Evolutionary conservation across 1,139 yeast genomes (phyloP), one percentile per base, ranked within the genome.

Genomic region (Scheffersomyces parashehatae): DNA sequence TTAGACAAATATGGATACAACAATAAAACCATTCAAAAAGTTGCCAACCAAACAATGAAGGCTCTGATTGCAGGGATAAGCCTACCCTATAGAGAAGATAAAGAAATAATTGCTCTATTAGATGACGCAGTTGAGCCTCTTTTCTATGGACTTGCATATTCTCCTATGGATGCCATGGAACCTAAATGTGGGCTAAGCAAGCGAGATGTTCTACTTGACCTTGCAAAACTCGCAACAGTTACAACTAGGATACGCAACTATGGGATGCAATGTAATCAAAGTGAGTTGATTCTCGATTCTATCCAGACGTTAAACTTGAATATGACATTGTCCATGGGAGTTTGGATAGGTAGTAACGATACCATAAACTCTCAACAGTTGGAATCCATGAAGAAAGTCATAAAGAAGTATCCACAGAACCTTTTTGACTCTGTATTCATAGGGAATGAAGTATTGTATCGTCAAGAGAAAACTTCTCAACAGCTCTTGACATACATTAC

Each of bases 261-360:
- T 53, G 86, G 88, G 0, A 77, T 82, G 49, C 87, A 82, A 48
- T 85, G 91, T 52, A 62, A 73, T 36, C 89, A 83, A 55, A 74
- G 77, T 1, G 77, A 72, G 15, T 60, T 64, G 35, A 75, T 83
- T 13, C 60, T 85, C 38, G 75, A 77, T 13, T 78, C 88, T 0
- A 79, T 85, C 12, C 62, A 67, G 38, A 68, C 69, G 5, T 61
- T 82, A 43, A 65, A 74, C 16, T 58, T 83, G 35, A 74, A 82
- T 50, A 70, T 84, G 73, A 77, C 83, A 0, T 58, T 85, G 28
- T 65, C 87, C 0, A 58, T 84, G 56, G 90, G 90, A 0, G 77
- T 85, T 2, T 82, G 87, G 87, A 77, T 83, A 35, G 81, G 83
- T 0, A 44, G 53, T 0, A 67, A 78, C 56, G 66, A 69, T 9